phyloP scores from a whole-genome alignment of 768 basidiomycete genomes.

The Imleria badia region DNA sequence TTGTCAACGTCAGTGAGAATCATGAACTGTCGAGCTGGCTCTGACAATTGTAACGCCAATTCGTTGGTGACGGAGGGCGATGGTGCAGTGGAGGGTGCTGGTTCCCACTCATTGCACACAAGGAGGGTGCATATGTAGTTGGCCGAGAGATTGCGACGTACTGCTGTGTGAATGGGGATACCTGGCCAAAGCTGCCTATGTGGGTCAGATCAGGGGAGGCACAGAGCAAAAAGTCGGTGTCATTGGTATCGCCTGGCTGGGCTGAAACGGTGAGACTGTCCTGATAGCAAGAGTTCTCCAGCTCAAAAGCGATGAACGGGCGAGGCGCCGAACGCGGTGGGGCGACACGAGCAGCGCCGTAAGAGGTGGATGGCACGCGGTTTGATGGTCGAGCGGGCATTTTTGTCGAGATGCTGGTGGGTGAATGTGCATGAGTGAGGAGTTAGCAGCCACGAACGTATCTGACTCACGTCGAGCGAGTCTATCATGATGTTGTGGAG shows the following conservation, averaged over 20 bases:
- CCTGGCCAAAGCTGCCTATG: conserved; percentile 67
- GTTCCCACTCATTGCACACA: conserved; percentile 40
- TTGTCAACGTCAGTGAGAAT: conserved; percentile 84
- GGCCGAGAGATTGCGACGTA: conserved; percentile 34
- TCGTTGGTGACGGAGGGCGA: conserved; percentile 69
- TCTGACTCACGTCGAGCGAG: no score
- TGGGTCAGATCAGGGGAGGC: conserved; percentile 73
- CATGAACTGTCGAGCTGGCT: conserved; percentile 76
- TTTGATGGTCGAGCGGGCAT: conserved; percentile 50
- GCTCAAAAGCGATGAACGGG: conserved; percentile 55
- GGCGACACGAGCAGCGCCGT: conserved; percentile 44
- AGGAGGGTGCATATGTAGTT: conserved; percentile 38
- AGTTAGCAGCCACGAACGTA: no score
- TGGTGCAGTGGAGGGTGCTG: conserved; percentile 46
- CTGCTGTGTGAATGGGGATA: conserved; percentile 44
- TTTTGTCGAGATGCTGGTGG: no score
- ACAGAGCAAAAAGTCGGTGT: conserved; percentile 73
- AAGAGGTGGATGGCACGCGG: conserved; percentile 42
- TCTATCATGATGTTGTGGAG: no score
- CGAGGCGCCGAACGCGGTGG: conserved; percentile 48
- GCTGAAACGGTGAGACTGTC: conserved; percentile 67
- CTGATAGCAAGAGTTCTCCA: conserved; percentile 65
- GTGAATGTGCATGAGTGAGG: no score
- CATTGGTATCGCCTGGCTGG: conserved; percentile 74
- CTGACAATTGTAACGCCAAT: conserved; percentile 75